A percentile compares a stretch with the other conserved stretches of the same genome.
Conservation (phyloP, 352 stramenopile species). For the Globisporangium alternatum region DNA sequence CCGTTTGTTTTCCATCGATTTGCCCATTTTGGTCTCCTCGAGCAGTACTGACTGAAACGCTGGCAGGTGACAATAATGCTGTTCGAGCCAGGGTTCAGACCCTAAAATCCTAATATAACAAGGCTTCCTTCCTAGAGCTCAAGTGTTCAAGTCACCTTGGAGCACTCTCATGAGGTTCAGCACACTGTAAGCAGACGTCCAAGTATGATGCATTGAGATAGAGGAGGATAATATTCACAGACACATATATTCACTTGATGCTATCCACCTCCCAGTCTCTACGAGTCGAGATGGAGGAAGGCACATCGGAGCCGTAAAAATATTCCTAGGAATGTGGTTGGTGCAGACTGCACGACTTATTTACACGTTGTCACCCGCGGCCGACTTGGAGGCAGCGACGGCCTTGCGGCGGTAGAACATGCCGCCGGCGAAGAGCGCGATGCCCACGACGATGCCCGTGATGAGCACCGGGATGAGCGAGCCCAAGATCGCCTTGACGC, state of each 20-base stretch:
- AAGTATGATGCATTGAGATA: background rate
- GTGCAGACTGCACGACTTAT: background rate
- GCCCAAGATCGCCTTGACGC: constrained; percentile 36
- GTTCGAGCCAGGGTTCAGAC: too few relatives aligned
- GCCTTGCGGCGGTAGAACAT: constrained; percentile 44
- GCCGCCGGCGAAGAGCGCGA: constrained; percentile 34
- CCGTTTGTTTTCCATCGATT: too few relatives aligned
- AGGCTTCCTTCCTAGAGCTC: too few relatives aligned
- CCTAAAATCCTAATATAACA: too few relatives aligned
- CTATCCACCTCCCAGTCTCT: background rate
- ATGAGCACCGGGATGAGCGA: constrained; percentile 67
- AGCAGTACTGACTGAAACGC: too few relatives aligned
- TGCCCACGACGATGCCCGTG: constrained; percentile 46
- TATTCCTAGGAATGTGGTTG: constrained; percentile 7
- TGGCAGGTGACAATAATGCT: too few relatives aligned
- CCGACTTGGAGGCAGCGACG: constrained; percentile 14
- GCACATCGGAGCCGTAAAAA: constrained; percentile 1
- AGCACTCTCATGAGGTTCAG: too few relatives aligned
- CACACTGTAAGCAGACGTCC: too few relatives aligned
- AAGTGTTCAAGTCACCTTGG: too few relatives aligned
- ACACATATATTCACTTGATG: constrained; percentile 6
- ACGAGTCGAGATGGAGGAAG: background rate
- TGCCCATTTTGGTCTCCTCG: too few relatives aligned
- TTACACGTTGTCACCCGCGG: constrained; percentile 16
- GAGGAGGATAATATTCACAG: background rate